phyloP scores from a whole-genome alignment of 2,329 filamentous ascomycete species.

The Ampelomyces quisqualis region DNA sequence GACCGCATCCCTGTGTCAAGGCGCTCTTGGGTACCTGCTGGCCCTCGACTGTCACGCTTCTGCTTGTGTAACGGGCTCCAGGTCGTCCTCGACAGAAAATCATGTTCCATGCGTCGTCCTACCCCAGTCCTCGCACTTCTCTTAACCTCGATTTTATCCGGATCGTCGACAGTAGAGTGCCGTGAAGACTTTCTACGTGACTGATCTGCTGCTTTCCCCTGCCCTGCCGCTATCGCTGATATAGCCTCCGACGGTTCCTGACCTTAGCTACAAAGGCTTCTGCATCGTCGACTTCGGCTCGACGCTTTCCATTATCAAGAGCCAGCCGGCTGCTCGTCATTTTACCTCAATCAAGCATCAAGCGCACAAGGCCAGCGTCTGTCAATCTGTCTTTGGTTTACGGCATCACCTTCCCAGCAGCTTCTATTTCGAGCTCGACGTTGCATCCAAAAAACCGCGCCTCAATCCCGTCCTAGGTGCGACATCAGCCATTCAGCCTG shows the following conservation, averaged over 20 bases:
- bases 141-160: conserved; percentile 46
- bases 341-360: conserved; percentile 20
- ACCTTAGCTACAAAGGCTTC: conserved; percentile 36
- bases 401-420: conserved; percentile 29
- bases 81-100: conserved; percentile 43
- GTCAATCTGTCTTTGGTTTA: conserved; percentile 35
- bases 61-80: conserved; percentile 44
- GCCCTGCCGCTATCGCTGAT: conserved; percentile 40
- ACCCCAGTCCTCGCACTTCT: conserved; percentile 39
- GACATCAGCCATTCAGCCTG: conserved; percentile 41
- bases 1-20: conserved; percentile 43
- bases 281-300: conserved; percentile 28
- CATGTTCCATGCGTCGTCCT: conserved; percentile 42
- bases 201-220: conserved; percentile 43
- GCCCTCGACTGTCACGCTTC: conserved; percentile 44
- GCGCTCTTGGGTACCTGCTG: conserved; percentile 36
- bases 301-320: conserved; percentile 34
- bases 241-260: conserved; percentile 42
- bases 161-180: conserved; percentile 43
- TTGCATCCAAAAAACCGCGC: conserved; percentile 40
- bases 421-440: conserved; percentile 40
- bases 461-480: conserved; percentile 35
- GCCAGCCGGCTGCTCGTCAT: conserved; percentile 30
- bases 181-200: conserved; percentile 44
- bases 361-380: conserved; percentile 23